Evolutionary conservation across 768 basidiomycete species (phyloP).

Genomic region (Chlorophyllum brunneum): DNA sequence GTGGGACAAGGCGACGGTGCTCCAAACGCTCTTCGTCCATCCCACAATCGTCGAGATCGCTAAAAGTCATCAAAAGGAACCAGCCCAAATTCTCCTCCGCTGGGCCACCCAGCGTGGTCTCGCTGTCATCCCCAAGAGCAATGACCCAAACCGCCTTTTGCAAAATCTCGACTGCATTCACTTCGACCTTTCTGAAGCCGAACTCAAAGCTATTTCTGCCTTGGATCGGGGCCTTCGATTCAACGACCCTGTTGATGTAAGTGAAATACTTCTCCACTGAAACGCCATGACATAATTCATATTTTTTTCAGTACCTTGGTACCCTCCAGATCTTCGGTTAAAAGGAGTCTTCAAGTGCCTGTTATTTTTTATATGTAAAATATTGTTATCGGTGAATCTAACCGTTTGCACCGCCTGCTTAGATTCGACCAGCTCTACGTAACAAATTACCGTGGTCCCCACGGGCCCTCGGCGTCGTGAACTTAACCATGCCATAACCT

Average conservation of each 20-base stretch:
- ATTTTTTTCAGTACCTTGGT: conserved; percentile 22
- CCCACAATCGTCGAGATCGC: conserved; percentile 42
- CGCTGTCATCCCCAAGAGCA: conserved; percentile 75
- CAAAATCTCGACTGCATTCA: conserved; percentile 43
- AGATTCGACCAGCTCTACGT: too few relatives aligned
- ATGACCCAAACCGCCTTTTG: conserved; percentile 38
- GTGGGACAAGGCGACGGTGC: conserved; percentile 49
- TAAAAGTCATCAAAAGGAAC: conserved; percentile 44
- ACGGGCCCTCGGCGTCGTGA: too few relatives aligned
- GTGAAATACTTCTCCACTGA: background rate
- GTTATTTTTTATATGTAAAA: conserved; percentile 8
- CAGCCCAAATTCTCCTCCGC: conserved; percentile 71
- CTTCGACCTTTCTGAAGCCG: conserved; percentile 51
- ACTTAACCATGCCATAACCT: too few relatives aligned
- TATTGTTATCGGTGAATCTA: conserved; percentile 8
- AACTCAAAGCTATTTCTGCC: conserved; percentile 51
- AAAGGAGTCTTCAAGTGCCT: background rate
- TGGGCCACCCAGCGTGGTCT: conserved; percentile 78
- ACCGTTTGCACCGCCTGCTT: background rate
- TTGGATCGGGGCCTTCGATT: conserved; percentile 45
- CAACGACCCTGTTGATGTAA: conserved; percentile 27
- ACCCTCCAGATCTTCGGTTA: conserved; percentile 25
- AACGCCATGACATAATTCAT: background rate
- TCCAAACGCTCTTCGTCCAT: conserved; percentile 51
- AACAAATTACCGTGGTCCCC: too few relatives aligned